Evolutionary conservation across 1,139 yeast genomes (phyloP), one percentile per base, ranked within the genome.

Genomic region (Eremothecium coryli): DNA sequence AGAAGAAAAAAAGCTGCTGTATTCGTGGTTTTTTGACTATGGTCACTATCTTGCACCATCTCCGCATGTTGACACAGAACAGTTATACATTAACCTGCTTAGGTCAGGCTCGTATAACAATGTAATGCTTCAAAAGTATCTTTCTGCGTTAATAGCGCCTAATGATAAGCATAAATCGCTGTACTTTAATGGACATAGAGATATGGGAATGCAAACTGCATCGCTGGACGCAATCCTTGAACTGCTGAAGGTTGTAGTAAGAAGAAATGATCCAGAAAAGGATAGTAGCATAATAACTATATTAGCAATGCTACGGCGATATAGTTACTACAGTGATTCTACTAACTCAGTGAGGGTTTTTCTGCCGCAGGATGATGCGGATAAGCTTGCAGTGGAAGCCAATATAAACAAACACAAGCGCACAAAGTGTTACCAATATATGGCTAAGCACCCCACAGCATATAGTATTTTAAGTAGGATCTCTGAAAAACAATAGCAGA

Each of bases 11-110:
- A 39, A 40, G 15, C 38, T 53, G 9, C 29, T 50, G 12, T 38
- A 50, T 24, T 29, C 46, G 15, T 53, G 58, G 58, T 39, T 46
- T 23, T 48, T 42, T 27, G 56, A 52, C 34, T 39, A 51, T 35
- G 34, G 43, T 2, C 38, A 39, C 18, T 26, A 48, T 4, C 24
- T 50, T 12, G 32, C 38, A 12, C 26, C 36, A 14, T 23, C 34
- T 3, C 18, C 31, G 10, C 35, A 34, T 9, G 31, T 25, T 17
- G 28, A 37, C 11, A 38, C 40, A 31, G 57, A 53, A 32, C 18
- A 3, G 1, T 37, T 52, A 13, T 51, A 43, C 37, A 35, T 42
- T 12, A 30, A 39, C 22, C 30, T 52, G 29, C 21, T 53, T 4
- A 27, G 32, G 10, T 50, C 50, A 18, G 40, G 46, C 24, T 29